These are phyloP conservation scores for Leucaena leucocephala DNA, from an alignment of 306 rosid genomes.

Conservation along the genomic window DNA sequence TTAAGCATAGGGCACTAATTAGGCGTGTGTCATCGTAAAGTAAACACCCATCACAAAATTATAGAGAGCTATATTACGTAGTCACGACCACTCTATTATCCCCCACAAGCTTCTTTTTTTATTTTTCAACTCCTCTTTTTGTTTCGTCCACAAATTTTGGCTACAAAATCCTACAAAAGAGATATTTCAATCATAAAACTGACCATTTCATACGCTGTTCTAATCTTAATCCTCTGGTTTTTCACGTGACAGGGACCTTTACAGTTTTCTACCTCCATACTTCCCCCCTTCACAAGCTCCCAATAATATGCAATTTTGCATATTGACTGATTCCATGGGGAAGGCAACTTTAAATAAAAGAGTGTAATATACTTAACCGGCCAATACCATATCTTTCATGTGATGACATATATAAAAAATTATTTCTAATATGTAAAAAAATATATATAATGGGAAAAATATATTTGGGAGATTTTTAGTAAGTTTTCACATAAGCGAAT, in stretches of 20 bases:
- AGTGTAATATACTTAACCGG: background rate
- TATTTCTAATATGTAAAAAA: background rate
- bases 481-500: too few relatives aligned
- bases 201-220: background rate
- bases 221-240: background rate
- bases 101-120: background rate
- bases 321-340: background rate
- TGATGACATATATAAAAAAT: background rate
- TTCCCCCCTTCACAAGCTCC: background rate
- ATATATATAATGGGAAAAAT: background rate
- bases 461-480: background rate
- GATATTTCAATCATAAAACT: background rate
- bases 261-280: background rate
- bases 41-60: background rate
- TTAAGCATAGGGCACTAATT: background rate
- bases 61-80: background rate
- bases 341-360: background rate
- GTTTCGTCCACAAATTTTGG: slow-evolving; percentile 1
- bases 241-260: background rate
- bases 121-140: background rate
- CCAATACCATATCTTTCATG: background rate
- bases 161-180: background rate
- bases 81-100: slow-evolving; percentile 1
- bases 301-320: background rate
- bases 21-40: background rate